Evolutionary conservation across 2,329 filamentous ascomycete genomes (phyloP), one percentile per base, ranked within the genome.

Genomic region (Laburnicola sp.): DNA sequence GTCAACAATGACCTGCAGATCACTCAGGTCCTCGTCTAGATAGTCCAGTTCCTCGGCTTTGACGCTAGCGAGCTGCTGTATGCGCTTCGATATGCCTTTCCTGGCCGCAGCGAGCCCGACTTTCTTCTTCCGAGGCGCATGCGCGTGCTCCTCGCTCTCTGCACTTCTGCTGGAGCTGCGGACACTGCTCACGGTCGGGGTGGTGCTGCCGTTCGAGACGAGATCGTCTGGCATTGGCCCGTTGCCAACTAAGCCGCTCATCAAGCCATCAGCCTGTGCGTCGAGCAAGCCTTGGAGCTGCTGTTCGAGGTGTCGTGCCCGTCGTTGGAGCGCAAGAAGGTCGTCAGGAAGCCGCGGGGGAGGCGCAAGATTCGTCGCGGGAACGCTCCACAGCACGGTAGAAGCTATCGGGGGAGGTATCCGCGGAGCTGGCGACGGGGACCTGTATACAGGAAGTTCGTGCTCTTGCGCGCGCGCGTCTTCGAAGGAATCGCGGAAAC

Each of bases 11-110:
- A 76, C 73, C 51, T 83, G 80, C 10, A 86, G 78, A 48, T 82
- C 76, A 3, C 75, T 73, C 31, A 88, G 68, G 2, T 86, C 82
- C 1, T 76, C 73, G 2, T 81, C 78, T 1, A 91, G 73, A 23
- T 84, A 76, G 0, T 78, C 76, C n/a, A 85, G 76, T 71, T 91
- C 87, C 50, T 91, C 86, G 3, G 76, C 76, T 65, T 90, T 90
- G 25, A 92, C 74, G 6, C 80, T 79, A 0, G 82, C 83, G 4
- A 92, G 74, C 46, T 85, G 82, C 2, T 79, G 75, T 68, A 92
- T 87, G 42, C 82, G 80, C 43, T 78, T 79, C 11, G 82, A 78
- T 6, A 93, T 80, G 0, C 85, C 86, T 26, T 79, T 78, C n/a
- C 89, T 80, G 1, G 87, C 86, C 16, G 80, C 79, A 26, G 79